phyloP scores from a whole-genome alignment of 257 asterid species.

The Fraxinus excelsior region DNA sequence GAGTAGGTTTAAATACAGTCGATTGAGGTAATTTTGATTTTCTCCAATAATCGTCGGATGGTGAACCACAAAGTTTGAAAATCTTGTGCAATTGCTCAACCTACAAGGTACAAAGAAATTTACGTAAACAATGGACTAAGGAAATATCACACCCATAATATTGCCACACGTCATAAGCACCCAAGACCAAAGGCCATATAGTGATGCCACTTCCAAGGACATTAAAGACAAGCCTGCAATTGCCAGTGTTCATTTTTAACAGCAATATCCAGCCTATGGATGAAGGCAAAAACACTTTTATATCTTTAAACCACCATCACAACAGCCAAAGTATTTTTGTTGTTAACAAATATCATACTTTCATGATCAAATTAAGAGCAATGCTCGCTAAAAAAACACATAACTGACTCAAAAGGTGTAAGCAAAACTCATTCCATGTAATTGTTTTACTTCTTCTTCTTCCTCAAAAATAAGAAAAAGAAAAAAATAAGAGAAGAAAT shows the following conservation, averaged over 20 bases:
- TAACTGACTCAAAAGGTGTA: no score
- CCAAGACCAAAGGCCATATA: neutral
- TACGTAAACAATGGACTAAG: neutral
- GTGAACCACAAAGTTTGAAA: slow-evolving; percentile 92
- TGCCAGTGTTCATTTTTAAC: no score
- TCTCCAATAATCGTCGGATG: slow-evolving; percentile 84
- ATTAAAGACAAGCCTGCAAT: no score
- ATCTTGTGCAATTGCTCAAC: slow-evolving; percentile 91
- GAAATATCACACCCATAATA: neutral
- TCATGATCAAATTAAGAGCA: neutral
- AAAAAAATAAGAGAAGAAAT: no score
- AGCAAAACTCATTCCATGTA: neutral
- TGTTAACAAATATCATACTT: neutral
- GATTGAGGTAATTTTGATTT: slow-evolving; percentile 70
- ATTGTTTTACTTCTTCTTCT: neutral
- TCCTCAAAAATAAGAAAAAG: neutral
- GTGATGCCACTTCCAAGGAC: neutral
- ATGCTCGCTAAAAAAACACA: no score
- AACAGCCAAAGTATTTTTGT: neutral
- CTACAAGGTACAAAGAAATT: slow-evolving; percentile 38
- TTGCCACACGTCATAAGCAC: neutral
- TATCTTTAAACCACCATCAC: neutral
- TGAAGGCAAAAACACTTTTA: neutral
- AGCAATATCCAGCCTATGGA: neutral
- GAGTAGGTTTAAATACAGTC: slow-evolving; percentile 66